A percentile compares a stretch with the other conserved stretches of the same genome.
Conservation (phyloP, 345 rosid species). For the Gynandropsis gynandra region DNA sequence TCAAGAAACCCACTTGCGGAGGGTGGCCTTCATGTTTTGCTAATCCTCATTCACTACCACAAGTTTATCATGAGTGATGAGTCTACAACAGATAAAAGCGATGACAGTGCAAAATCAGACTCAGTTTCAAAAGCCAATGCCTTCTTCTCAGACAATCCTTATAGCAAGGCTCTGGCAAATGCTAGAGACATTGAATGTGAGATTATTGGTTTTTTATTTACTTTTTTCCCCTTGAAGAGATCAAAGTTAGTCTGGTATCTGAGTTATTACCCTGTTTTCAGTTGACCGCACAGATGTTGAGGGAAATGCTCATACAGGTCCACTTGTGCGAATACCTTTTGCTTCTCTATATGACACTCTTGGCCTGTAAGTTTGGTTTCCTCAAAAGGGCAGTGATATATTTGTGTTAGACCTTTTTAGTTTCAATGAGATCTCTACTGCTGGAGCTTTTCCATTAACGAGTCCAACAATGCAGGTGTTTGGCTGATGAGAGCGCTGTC, state of each 20-base stretch:
- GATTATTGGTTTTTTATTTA: slow-evolving; percentile 19
- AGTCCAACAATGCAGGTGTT: slow-evolving; percentile 51
- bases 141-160: slow-evolving; percentile 63
- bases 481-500: slow-evolving; percentile 86
- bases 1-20: slow-evolving; percentile 62
- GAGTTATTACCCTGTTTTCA: slow-evolving; percentile 31
- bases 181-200: slow-evolving; percentile 89
- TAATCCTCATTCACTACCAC: slow-evolving; percentile 75
- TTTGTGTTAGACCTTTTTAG: background rate
- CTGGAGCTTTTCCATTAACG: slow-evolving; percentile 8
- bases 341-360: slow-evolving; percentile 88
- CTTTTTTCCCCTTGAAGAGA: slow-evolving; percentile 7
- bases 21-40: slow-evolving; percentile 74
- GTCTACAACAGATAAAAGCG: slow-evolving; percentile 49
- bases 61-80: slow-evolving; percentile 54
- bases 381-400: background rate
- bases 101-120: slow-evolving; percentile 53
- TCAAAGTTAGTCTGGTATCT: slow-evolving; percentile 1
- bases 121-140: slow-evolving; percentile 45
- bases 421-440: slow-evolving; percentile 4
- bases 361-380: slow-evolving; percentile 60
- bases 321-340: slow-evolving; percentile 69
- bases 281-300: slow-evolving; percentile 87
- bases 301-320: slow-evolving; percentile 52
- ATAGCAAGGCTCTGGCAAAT: slow-evolving; percentile 76